Base-by-base conservation (phyloP, 345 rosid genomes). In the Salix suchowensis region DNA sequence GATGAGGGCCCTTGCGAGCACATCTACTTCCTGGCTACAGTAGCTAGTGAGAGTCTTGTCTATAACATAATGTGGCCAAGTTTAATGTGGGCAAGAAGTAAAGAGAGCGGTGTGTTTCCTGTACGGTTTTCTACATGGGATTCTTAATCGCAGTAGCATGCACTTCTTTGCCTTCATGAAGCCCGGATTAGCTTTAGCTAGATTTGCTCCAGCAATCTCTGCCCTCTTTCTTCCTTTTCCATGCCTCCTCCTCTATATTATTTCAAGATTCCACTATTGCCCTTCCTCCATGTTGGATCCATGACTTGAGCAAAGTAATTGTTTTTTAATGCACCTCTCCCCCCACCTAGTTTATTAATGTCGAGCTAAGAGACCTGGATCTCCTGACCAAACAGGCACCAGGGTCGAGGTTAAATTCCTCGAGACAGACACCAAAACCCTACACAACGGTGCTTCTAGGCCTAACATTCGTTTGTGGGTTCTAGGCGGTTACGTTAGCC, bases 191-290 rank as follows among this genome's bases (percentile, higher is more conserved):
- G 32, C 32, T 30, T 30, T 30, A 30, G 85, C 83, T 85, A 80
- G 85, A 82, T 85, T 80, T 85, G 84, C 84, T 80, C 87, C 72
- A 75, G 85, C 85, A 85, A 50, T 23, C 73, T 74, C 83, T 79
- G 81, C 75, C 72, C 65, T 40, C 46, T 62, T 36, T 40, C 21
- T 36, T 16, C 54, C 46, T 16, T 61, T 71, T 52, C 69, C 78
- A 39, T 60, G 64, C 78, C 61, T 37, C 40, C 44, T 67, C 79
- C 44, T 67, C 79, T 61, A 46, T 67, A 14, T 26, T 24, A 30
- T 54, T 28, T 24, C 24, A n/a, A 21, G 37, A 32, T 69, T 21
- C 72, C 82, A 46, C 39, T 70, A 21, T 60, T 67, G 32, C 61
- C 76, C 76, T 54, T 62, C 23, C 23, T 46, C 36, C 7, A 11